Evolutionary conservation across 331 rosid species (phyloP).

Genomic region (Malus hybrid): DNA sequence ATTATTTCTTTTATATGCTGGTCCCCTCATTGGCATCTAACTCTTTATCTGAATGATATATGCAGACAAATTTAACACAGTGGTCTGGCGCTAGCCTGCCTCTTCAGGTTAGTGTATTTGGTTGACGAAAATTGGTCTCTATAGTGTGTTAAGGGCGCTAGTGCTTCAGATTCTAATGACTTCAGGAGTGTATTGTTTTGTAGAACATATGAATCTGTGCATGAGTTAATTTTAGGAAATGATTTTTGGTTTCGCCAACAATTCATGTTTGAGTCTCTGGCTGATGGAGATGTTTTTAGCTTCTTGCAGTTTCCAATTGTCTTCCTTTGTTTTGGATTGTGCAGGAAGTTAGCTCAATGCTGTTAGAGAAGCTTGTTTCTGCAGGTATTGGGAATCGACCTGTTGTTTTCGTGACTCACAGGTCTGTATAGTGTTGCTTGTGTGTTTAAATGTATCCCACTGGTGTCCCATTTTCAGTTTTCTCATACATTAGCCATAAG

Average conservation of each 20-base stretch:
- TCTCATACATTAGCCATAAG: not conserved
- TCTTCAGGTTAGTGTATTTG: slow-evolving; percentile 60
- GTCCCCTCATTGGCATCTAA: slow-evolving; percentile 26
- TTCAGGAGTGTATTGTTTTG: not conserved
- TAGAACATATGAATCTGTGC: not conserved
- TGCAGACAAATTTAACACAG: slow-evolving; percentile 91
- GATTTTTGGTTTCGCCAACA: not conserved
- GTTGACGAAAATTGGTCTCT: not conserved
- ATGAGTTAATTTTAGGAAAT: not conserved
- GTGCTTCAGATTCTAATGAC: not conserved
- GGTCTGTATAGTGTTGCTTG: slow-evolving; percentile 42
- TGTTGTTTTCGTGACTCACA: slow-evolving; percentile 89
- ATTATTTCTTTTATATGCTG: not conserved
- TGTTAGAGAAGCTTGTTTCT: slow-evolving; percentile 81
- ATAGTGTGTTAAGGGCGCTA: not conserved
- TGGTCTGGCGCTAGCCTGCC: slow-evolving; percentile 99
- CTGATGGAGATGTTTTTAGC: not conserved
- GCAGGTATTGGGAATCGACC: slow-evolving; percentile 95
- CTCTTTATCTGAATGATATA: slow-evolving; percentile 16
- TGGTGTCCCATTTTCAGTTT: not conserved
- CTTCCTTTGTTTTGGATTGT: slow-evolving; percentile 25
- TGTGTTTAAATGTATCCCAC: not conserved
- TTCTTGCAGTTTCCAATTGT: not conserved
- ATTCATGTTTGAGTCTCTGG: not conserved
- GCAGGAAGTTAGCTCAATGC: slow-evolving; percentile 96